Conservation (phyloP, 805 yeast genomes). For the Kockiozyma suomiensis region DNA sequence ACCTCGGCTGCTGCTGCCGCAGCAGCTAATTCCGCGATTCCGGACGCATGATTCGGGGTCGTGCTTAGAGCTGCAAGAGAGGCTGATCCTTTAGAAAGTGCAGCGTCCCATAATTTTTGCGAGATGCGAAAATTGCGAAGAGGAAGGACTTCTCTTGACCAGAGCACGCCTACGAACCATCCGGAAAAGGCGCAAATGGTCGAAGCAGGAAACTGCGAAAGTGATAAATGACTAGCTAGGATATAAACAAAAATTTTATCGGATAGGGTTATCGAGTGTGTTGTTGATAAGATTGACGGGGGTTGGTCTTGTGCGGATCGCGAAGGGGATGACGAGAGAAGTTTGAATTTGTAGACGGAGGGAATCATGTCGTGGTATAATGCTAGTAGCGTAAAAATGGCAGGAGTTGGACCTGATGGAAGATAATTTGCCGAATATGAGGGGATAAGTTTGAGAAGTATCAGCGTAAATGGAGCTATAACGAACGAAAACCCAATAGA, state of each 20-base stretch:
- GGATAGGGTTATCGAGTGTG: conserved; percentile 35
- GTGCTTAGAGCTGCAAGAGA: conserved; percentile 16
- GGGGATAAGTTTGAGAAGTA: conserved; percentile 28
- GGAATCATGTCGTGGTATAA: conserved; percentile 47
- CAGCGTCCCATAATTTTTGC: conserved; percentile 31
- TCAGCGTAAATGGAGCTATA: conserved; percentile 34
- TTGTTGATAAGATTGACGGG: neutral
- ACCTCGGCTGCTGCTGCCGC: conserved; percentile 5
- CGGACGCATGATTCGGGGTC: conserved; percentile 11
- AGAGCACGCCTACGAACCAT: conserved; percentile 45
- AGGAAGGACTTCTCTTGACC: conserved; percentile 45
- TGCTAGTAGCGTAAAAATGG: conserved; percentile 44
- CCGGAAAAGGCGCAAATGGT: conserved; percentile 42
- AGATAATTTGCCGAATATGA: conserved; percentile 33
- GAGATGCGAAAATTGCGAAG: conserved; percentile 49
- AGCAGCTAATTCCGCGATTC: conserved; percentile 13
- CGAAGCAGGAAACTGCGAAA: conserved; percentile 42
- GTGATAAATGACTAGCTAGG: conserved; percentile 42
- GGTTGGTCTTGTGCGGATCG: neutral
- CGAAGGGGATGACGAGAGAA: conserved; percentile 28
- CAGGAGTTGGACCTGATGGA: conserved; percentile 44
- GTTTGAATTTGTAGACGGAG: conserved; percentile 46
- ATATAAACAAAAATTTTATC: conserved; percentile 46
- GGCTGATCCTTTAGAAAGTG: conserved; percentile 7
- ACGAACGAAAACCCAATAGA: conserved; percentile 33